Base-by-base conservation (phyloP, 306 rosid genomes). In the Prunus mongolica region DNA sequence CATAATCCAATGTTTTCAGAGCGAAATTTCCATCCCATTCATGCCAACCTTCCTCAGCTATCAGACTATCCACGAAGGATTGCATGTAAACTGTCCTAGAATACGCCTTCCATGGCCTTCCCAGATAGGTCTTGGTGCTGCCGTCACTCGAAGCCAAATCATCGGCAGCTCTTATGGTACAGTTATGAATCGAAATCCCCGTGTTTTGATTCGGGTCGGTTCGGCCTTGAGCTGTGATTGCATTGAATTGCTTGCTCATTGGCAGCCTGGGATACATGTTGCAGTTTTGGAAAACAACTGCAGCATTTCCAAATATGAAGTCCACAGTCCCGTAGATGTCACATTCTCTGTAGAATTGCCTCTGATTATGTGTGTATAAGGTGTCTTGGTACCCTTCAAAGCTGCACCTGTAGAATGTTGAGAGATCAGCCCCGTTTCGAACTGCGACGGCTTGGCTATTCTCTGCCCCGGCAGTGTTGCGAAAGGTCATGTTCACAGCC, bases 261-360 rank as follows among this genome's bases (percentile, higher is more conserved):
- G 96, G 93, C 12, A 92, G 88, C 24, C 97, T 89, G 0, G 93
- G 89, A 64, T 88, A 84, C 3, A 90, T 32, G 79, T 92, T 90
- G 72, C 97, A 88, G 55, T 76, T 84, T 67, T 90, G 96, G 77
- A 90, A 79, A 0, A 92, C 89, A 24, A 77, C 92, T 46, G 92
- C 90, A 2, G 97, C 96, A 52, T 92, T 90, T 6, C 97, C 96
- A n/a, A 90, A 92, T 49, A 92, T 90, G 84, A 92, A 92, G 65
- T 91, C 93, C 15, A 91, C 90, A 0, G 96, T 91, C 10, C 96
- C 96, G 51, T 84, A 87, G 38, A 89, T 80, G 65, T 89, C 89
- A 49, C 93, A 91, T 58, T 91, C 90, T 16, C 88, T 71, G 78
- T 89, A 91, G 79, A 89, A 86, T 47, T 91, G 93, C 12, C 96